A percentile compares a stretch with the other conserved stretches of the same genome.
phyloP scores from a whole-genome alignment of 129 eudicot genomes.

The Silybum marianum region DNA sequence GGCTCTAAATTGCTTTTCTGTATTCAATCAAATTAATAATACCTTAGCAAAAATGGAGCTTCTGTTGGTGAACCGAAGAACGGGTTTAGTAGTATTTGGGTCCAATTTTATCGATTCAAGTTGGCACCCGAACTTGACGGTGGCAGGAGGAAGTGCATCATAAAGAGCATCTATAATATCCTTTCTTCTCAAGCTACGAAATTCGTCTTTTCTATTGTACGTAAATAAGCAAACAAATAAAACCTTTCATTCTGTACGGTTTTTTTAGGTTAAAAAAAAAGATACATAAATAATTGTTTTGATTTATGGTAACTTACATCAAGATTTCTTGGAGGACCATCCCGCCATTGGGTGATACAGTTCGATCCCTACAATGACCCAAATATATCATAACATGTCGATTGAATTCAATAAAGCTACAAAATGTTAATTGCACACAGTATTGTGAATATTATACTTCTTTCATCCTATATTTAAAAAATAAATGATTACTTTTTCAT shows the following conservation, averaged over 20 bases:
- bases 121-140: conserved; percentile 52
- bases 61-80: conserved; percentile 51
- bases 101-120: conserved; percentile 46
- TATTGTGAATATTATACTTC: background rate
- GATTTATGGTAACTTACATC: conserved; percentile 33
- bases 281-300: background rate
- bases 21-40: conserved; percentile 2
- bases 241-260: background rate
- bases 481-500: too few species aligned
- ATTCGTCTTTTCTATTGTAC: conserved; percentile 35
- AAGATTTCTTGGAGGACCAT: conserved; percentile 16
- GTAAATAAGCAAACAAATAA: background rate
- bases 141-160: conserved; percentile 57
- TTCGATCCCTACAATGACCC: conserved; percentile 28
- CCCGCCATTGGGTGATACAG: conserved; percentile 31
- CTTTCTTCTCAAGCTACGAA: conserved; percentile 57
- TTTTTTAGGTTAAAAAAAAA: background rate
- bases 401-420: too few species aligned
- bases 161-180: conserved; percentile 57
- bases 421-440: background rate
- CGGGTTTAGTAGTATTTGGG: conserved; percentile 34
- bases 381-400: conserved; percentile 13
- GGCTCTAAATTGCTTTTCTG: background rate
- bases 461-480: too few species aligned
- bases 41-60: conserved; percentile 57